These are phyloP conservation scores for Ganoderma boninense DNA, from an alignment of 1,284 basidiomycete species.

Conservation along the genomic window DNA sequence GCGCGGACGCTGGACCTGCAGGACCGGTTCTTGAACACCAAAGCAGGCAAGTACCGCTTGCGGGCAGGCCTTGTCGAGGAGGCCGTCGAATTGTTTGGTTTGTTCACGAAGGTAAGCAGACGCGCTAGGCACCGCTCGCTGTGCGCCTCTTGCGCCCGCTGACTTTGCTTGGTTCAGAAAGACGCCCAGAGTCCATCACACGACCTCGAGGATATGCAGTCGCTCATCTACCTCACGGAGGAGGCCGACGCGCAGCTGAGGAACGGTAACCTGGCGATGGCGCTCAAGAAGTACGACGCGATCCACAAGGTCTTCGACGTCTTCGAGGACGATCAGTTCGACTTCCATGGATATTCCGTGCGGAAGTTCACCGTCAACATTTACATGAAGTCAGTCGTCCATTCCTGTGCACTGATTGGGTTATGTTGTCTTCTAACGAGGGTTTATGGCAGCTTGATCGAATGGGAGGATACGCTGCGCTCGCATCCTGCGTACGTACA, in stretches of 20 bases:
- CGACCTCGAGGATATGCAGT: constrained; percentile 98
- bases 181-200: constrained; percentile 79
- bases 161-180: constrained; percentile 61
- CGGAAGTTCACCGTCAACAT: constrained; percentile 90
- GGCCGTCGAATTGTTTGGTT: constrained; percentile 75
- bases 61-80: constrained; percentile 83
- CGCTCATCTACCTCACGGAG: constrained; percentile 87
- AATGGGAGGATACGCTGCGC: constrained; percentile 85
- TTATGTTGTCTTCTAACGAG: neutral
- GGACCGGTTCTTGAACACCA: constrained; percentile 96
- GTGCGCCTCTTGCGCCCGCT: neutral
- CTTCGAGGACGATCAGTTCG: constrained; percentile 96
- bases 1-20: constrained; percentile 92
- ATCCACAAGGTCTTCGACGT: constrained; percentile 88
- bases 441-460: constrained; percentile 65
- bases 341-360: constrained; percentile 97
- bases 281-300: constrained; percentile 88
- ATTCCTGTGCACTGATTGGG: neutral
- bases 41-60: constrained; percentile 91
- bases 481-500: constrained; percentile 81
- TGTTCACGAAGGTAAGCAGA: constrained; percentile 86
- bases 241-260: constrained; percentile 80
- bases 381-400: constrained; percentile 75
- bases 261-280: constrained; percentile 76
- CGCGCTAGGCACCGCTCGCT: constrained; percentile 6